Percentiles rank a stretch among this genome's conserved stretches.
These are phyloP conservation scores for Kappamyces sp. DNA, from an alignment of 192 early-diverging fungal genomes.

Conservation along the genomic window DNA sequence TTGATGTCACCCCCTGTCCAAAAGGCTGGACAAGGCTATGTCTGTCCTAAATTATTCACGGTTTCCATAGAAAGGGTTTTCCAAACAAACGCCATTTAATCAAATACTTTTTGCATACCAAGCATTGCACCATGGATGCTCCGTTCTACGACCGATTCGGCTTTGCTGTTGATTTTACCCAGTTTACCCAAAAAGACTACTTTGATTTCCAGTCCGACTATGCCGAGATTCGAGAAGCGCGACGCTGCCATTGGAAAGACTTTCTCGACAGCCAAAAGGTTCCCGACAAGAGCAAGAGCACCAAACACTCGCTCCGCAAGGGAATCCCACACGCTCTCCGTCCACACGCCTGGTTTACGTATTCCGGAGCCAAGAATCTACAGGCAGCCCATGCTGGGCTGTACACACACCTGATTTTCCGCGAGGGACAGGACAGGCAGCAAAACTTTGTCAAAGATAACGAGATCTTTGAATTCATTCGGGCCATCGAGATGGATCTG, in stretches of 20 bases:
- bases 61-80: no score
- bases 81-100: no score
- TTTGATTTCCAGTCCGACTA: conserved; percentile 6
- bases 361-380: conserved; percentile 62
- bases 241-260: conserved; percentile 12
- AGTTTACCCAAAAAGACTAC: conserved; percentile 1
- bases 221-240: neutral
- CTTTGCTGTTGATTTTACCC: conserved; percentile 8
- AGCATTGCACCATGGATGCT: no score
- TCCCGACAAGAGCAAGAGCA: conserved; percentile 18
- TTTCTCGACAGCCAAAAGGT: conserved; percentile 11
- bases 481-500: conserved; percentile 66
- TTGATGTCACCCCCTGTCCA: no score
- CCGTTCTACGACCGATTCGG: neutral
- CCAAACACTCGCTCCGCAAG: conserved; percentile 71
- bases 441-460: conserved; percentile 43
- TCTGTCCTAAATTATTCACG: no score
- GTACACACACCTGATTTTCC: conserved; percentile 41
- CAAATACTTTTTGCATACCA: no score
- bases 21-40: no score
- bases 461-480: conserved; percentile 50
- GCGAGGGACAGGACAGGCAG: conserved; percentile 31
- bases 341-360: conserved; percentile 63
- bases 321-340: conserved; percentile 69
- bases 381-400: conserved; percentile 48